phyloP scores from a whole-genome alignment of 1,284 basidiomycete genomes.

The Malassezia caprae region DNA sequence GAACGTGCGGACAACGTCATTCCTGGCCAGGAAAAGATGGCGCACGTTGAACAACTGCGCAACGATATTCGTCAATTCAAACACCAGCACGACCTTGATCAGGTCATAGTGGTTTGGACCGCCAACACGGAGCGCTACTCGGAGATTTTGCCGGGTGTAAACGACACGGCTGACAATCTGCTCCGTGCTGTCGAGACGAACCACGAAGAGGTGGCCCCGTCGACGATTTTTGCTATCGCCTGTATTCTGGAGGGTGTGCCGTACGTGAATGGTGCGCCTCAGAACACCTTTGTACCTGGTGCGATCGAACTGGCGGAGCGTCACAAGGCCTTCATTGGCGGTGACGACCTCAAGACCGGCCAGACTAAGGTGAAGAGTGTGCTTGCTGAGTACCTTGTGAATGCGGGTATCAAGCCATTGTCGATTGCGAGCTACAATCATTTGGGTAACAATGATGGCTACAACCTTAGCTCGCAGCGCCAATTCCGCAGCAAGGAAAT shows the following conservation, averaged over 20 bases:
- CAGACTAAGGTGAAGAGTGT: conserved; percentile 63
- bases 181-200: conserved; percentile 71
- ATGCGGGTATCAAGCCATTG: conserved; percentile 95
- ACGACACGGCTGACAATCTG: conserved; percentile 85
- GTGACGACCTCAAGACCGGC: conserved; percentile 81
- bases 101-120: conserved; percentile 85
- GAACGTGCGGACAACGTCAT: conserved; percentile 87
- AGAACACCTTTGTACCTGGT: conserved; percentile 98
- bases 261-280: conserved; percentile 94
- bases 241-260: conserved; percentile 88
- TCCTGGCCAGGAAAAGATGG: conserved; percentile 72
- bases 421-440: conserved; percentile 97
- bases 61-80: conserved; percentile 91
- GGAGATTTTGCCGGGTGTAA: conserved; percentile 83
- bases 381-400: conserved; percentile 93
- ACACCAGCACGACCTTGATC: conserved; percentile 65
- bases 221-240: conserved; percentile 88
- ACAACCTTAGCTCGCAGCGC: conserved; percentile 75
- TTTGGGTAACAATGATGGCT: conserved; percentile 94
- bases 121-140: conserved; percentile 98
- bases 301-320: conserved; percentile 84
- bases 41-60: conserved; percentile 83
- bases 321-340: conserved; percentile 83
- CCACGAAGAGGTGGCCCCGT: conserved; percentile 87
- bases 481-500: conserved; percentile 95